A percentile compares a stretch with the other conserved stretches of the same genome.
Evolutionary conservation across 257 asterid genomes (phyloP).

Genomic region (Gentiana macrophylla): DNA sequence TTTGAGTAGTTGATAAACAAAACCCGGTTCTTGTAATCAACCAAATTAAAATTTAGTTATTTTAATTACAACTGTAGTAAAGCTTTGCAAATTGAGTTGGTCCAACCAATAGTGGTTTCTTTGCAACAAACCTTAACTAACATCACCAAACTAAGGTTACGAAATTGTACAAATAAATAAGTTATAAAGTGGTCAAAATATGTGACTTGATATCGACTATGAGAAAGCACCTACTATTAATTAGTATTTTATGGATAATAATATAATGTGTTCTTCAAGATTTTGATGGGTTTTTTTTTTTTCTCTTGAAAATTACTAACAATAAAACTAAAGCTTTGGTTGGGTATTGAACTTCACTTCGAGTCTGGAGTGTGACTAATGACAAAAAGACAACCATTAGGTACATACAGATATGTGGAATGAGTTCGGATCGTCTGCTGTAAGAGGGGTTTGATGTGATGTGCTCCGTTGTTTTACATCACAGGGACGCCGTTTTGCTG

Average conservation of each 20-base stretch:
- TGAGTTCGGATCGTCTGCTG: too few species aligned
- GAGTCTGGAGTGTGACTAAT: too few species aligned
- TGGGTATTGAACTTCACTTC: too few species aligned
- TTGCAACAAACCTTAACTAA: conserved; percentile 17
- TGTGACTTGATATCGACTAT: conserved; percentile 10
- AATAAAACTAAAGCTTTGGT: conserved; percentile 10
- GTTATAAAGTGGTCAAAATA: conserved; percentile 3
- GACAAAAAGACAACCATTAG: too few species aligned
- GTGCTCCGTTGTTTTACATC: too few species aligned
- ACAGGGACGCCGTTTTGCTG: too few species aligned
- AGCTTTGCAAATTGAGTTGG: conserved; percentile 14
- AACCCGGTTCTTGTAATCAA: background rate
- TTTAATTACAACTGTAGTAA: background rate
- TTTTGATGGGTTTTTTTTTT: too few species aligned
- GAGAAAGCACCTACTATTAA: conserved; percentile 9
- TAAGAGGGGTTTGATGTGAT: too few species aligned
- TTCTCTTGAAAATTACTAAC: background rate
- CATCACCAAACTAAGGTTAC: conserved; percentile 12
- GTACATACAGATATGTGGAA: too few species aligned
- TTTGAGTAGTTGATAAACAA: background rate
- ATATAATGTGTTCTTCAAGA: too few species aligned
- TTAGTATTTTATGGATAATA: background rate
- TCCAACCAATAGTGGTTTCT: conserved; percentile 13
- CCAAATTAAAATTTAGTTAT: background rate
- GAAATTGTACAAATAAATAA: background rate